phyloP scores from a whole-genome alignment of 177 flowering plant species.

The Vitis hybrid region DNA sequence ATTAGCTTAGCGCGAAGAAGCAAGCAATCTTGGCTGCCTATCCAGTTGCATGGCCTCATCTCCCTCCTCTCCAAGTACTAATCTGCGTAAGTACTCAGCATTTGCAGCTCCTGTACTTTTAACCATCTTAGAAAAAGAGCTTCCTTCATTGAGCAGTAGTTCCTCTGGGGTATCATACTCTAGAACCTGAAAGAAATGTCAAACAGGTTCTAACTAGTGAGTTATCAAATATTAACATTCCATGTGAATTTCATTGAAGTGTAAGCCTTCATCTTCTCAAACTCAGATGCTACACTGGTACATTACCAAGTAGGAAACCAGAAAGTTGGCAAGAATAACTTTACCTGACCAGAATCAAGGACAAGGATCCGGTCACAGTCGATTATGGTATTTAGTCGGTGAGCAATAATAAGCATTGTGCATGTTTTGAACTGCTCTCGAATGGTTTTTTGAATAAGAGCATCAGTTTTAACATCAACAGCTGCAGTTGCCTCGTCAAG shows the following conservation, averaged over 20 bases:
- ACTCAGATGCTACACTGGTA: no score
- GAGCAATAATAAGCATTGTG: conserved; percentile 57
- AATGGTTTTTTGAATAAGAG: conserved; percentile 53
- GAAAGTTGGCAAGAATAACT: not conserved
- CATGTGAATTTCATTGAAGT: no score
- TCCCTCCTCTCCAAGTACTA: conserved; percentile 45
- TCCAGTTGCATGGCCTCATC: conserved; percentile 23
- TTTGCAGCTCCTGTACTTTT: conserved; percentile 92
- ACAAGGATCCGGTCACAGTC: conserved; percentile 53
- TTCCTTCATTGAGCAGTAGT: conserved; percentile 56
- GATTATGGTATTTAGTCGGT: conserved; percentile 49
- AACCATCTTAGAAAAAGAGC: conserved; percentile 91
- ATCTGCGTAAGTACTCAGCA: conserved; percentile 69
- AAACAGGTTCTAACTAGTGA: not conserved
- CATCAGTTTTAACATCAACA: conserved; percentile 53
- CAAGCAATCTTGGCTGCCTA: conserved; percentile 46
- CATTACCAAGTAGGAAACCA: no score
- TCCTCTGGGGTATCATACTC: conserved; percentile 79
- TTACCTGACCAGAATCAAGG: conserved; percentile 46
- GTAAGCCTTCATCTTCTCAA: not conserved
- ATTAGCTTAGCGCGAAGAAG: conserved; percentile 75
- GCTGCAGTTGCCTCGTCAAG: conserved; percentile 67
- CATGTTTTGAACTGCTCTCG: conserved; percentile 49
- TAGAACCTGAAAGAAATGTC: conserved; percentile 46
- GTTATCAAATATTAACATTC: no score